Evolutionary conservation across 169 alveolate genomes (phyloP), one percentile per base, ranked within the genome.

Genomic region (Plasmodium gaboni): DNA sequence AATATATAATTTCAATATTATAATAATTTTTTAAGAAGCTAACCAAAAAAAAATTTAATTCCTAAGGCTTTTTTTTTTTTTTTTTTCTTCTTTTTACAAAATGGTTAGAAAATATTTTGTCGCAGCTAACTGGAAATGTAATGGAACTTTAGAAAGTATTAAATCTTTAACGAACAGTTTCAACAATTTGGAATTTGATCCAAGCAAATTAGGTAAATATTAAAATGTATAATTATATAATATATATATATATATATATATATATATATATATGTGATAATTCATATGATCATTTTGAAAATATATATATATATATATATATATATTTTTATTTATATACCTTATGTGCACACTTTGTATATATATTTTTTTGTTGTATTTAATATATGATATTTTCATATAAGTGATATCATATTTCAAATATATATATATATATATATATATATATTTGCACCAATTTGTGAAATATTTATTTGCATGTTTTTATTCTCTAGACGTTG

Each of bases 61-160:
- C 5, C 42, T 28, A 28, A 28, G 42, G 7, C 5, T 32, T 32
- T 32, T 5, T 32, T 32, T 5, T 32, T 32, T 32, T 32, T 32
- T 32, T 32, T 5, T 32, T 32, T 32, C 13, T 28, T 65, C 9
- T 17, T 38, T 51, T 38, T 28, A 28, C 46, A 92, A 57, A 55
- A 95, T 95, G 96, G 71, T 93, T 42, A 95, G 98, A 88, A 96
- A 95, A 80, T 93, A 95, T 55, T 97, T 97, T 90, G 96, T 98
- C 22, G 98, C 98, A 32, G 99, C 98, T 32, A 98, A 98, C 95
- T 98, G 98, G 98, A 98, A 98, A 94, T 96, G 98, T 92, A 98
- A 98, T 86, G 99, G 99, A 86, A 96, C 98, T 61, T 17, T 80
- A 2, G 94, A 94, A 15, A 94, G 95, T 60, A 92, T 96, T n/a